Evolutionary conservation across 768 basidiomycete genomes (phyloP).

Genomic region (Mycena belliarum): DNA sequence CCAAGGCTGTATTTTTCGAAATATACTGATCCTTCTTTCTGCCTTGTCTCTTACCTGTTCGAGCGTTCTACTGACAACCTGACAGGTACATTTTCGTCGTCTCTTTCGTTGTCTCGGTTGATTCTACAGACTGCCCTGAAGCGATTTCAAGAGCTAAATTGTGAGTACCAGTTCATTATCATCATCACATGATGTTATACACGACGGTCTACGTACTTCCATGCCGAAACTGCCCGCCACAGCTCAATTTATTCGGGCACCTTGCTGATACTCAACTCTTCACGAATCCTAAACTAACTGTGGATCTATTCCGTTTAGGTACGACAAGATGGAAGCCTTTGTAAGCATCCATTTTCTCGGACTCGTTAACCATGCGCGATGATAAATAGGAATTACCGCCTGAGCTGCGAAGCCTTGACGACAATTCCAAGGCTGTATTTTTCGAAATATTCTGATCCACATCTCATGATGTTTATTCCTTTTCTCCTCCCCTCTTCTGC

Average conservation of each 20-base stretch:
- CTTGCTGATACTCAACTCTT: constrained; percentile 37
- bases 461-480: too few relatives aligned
- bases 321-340: not conserved
- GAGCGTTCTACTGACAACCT: not conserved
- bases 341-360: not conserved
- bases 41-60: not conserved
- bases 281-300: too few relatives aligned
- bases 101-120: not conserved
- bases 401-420: constrained; percentile 72
- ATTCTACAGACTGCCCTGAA: too few relatives aligned
- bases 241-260: constrained; percentile 85
- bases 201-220: constrained; percentile 91
- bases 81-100: too few relatives aligned
- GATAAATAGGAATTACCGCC: constrained; percentile 87
- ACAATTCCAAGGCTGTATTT: constrained; percentile 83
- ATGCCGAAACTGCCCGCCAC: constrained; percentile 93
- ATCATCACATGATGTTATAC: constrained; percentile 66
- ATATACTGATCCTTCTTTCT: constrained; percentile 49
- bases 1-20: constrained; percentile 76
- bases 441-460: constrained; percentile 59
- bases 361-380: constrained; percentile 44
- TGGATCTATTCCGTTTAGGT: too few relatives aligned
- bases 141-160: too few relatives aligned
- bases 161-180: constrained; percentile 33
- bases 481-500: constrained; percentile 7